Evolutionary conservation across 2,329 filamentous ascomycete genomes (phyloP), one percentile per base, ranked within the genome.

Genomic region (Furcasterigmium sp.): DNA sequence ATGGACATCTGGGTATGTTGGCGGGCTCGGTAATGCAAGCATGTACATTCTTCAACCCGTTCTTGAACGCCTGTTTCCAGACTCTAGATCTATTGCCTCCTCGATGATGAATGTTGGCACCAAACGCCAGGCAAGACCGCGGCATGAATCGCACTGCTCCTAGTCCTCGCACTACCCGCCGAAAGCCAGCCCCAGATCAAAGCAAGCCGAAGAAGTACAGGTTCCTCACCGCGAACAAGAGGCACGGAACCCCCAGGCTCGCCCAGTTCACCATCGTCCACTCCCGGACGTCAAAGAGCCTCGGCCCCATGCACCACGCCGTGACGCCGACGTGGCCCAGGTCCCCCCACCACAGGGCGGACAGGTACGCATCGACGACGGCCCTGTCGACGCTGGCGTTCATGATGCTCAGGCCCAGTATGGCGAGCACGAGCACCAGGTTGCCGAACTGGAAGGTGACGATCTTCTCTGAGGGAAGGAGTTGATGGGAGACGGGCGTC

Each of bases 261-360:
- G 38, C 38, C 38, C 38, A 40, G 26, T 40, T 40, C 10, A 40
- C 17, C 18, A 20, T 4, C 18, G 38, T 40, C 38, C 38, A 40
- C 13, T 40, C 38, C 17, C 26, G 10, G 7, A 40, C 25, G 11
- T 20, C 32, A 17, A 19, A 9, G 11, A 40, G 25, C 18, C 38
- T 39, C 21, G 18, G 15, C 20, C 38, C 38, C 38, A 40, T 40
- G 13, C 38, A 40, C 38, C 38, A 40, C 7, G 38, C 26, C 18
- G 38, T 40, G 18, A 40, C 26, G 5, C 38, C 38, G 17, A 40
- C 13, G 26, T 40, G 38, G 10, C 38, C 38, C 38, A 40, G 17
- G 26, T 40, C 38, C 17, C 38, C 38, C 38, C 38, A 40, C 26
- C 38, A 40, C 15, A 40, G 18, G 18, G 38, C 38, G 14, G 38